Evolutionary conservation across 495 filamentous ascomycete species (phyloP).

Genomic region (Pyrenula aspistea): DNA sequence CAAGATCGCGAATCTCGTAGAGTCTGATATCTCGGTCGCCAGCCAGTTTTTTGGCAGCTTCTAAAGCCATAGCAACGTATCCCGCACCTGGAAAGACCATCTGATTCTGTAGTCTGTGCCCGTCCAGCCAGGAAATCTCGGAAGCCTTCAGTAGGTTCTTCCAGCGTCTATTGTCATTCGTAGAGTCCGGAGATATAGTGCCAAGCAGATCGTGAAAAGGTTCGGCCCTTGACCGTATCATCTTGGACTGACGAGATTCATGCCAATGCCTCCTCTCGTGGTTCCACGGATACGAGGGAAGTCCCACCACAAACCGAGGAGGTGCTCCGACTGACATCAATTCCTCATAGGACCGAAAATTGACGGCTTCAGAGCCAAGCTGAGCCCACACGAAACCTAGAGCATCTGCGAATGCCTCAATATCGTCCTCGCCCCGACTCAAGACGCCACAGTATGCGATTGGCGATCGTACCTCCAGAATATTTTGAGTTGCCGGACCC

Average conservation of each 20-base stretch:
- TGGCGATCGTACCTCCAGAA: not conserved
- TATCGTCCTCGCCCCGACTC: constrained; percentile 3
- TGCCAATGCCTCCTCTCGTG: constrained; percentile 32
- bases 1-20: constrained; percentile 21
- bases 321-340: constrained; percentile 1
- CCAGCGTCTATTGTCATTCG: constrained; percentile 15
- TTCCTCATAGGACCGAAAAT: constrained; percentile 1
- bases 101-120: constrained; percentile 15
- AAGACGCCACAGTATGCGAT: constrained; percentile 3
- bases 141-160: constrained; percentile 5
- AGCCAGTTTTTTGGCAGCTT: constrained; percentile 18
- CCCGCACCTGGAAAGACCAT: constrained; percentile 40
- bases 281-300: constrained; percentile 34
- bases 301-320: not conserved
- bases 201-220: constrained; percentile 23
- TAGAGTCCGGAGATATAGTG: constrained; percentile 5
- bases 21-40: constrained; percentile 10
- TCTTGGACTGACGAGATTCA: constrained; percentile 29
- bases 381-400: constrained; percentile 6
- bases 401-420: constrained; percentile 3
- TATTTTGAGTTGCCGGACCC: constrained; percentile 29
- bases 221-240: constrained; percentile 6
- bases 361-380: constrained; percentile 11
- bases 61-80: constrained; percentile 39
- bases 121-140: constrained; percentile 14